These are phyloP conservation scores for Sclerotiophoma versabilis DNA, from an alignment of 2,329 filamentous ascomycete species.

Conservation along the genomic window DNA sequence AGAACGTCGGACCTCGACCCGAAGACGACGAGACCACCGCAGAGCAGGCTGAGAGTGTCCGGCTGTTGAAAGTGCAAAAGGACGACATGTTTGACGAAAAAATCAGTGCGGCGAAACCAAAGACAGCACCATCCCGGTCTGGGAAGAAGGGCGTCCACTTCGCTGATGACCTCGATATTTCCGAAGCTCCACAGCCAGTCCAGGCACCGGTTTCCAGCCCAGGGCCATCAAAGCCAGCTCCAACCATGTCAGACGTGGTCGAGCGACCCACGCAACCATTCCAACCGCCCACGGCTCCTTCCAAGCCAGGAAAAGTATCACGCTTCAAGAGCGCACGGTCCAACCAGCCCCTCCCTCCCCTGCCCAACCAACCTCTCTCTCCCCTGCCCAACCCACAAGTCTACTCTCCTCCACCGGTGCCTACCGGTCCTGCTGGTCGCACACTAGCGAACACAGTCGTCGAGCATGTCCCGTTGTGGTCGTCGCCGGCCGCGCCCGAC, in stretches of 20 bases:
- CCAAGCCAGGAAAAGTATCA: conserved; percentile 47
- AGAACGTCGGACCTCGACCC: conserved; percentile 63
- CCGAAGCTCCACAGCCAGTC: conserved; percentile 50
- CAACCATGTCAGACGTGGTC: conserved; percentile 46
- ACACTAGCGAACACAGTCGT: conserved; percentile 67
- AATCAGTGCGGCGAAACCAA: conserved; percentile 14
- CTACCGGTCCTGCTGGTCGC: conserved; percentile 52
- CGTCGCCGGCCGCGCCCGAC: conserved; percentile 51
- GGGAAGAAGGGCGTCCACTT: conserved; percentile 79
- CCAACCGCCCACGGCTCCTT: conserved; percentile 18
- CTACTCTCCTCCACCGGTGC: conserved; percentile 38
- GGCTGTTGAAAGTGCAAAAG: conserved; percentile 58
- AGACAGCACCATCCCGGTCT: conserved; percentile 10
- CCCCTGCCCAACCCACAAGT: conserved; percentile 36
- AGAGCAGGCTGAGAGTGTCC: conserved; percentile 63
- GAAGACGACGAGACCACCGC: conserved; percentile 46
- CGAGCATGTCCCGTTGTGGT: conserved; percentile 54
- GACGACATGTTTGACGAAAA: conserved; percentile 48
- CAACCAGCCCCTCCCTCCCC: conserved; percentile 17
- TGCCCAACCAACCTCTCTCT: conserved; percentile 28
- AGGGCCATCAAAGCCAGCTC: conserved; percentile 11
- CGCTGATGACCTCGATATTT: conserved; percentile 75
- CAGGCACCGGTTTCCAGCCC: conserved; percentile 19
- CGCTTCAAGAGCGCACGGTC: conserved; percentile 51
- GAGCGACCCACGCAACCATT: conserved; percentile 36